Evolutionary conservation across 202 grass and related monocot species (phyloP).

Genomic region (Eragrostis tef): DNA sequence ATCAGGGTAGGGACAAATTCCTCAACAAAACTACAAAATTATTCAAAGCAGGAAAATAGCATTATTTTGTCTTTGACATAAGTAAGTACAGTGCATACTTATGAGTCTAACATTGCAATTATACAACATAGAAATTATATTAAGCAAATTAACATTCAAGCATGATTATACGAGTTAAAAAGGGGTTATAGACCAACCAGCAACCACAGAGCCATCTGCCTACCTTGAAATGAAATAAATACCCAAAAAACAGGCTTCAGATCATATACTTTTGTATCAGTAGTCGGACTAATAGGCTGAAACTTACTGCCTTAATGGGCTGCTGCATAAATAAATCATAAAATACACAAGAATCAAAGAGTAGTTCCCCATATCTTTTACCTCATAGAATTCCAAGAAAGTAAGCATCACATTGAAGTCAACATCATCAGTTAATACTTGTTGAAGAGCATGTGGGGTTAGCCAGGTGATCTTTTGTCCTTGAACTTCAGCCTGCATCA

Average conservation of each 20-base stretch:
- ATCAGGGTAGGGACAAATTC: not conserved
- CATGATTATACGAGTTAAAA: not conserved
- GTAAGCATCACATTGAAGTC: conserved; percentile 99
- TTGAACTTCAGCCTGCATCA: conserved; percentile 89
- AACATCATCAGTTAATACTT: conserved; percentile 87
- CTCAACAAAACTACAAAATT: not conserved
- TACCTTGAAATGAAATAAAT: not conserved
- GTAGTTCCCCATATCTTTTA: conserved; percentile 39
- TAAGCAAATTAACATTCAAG: not conserved
- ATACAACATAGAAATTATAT: not conserved
- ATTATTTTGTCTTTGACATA: not conserved
- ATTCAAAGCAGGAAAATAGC: not conserved
- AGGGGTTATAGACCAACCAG: not conserved
- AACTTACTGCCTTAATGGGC: not conserved
- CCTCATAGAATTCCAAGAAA: conserved; percentile 98
- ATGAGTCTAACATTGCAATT: not conserved
- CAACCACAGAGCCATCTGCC: not conserved
- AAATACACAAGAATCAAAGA: conserved; percentile 36
- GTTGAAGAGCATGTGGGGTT: conserved; percentile 92
- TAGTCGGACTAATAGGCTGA: not conserved
- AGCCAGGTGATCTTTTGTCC: conserved; percentile 97
- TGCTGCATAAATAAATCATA: not conserved
- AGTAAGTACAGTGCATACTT: not conserved
- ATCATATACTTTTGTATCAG: not conserved
- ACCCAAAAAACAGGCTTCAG: not conserved